phyloP scores from a whole-genome alignment of 148 eudicot species.

The Persicaria maculosa region DNA sequence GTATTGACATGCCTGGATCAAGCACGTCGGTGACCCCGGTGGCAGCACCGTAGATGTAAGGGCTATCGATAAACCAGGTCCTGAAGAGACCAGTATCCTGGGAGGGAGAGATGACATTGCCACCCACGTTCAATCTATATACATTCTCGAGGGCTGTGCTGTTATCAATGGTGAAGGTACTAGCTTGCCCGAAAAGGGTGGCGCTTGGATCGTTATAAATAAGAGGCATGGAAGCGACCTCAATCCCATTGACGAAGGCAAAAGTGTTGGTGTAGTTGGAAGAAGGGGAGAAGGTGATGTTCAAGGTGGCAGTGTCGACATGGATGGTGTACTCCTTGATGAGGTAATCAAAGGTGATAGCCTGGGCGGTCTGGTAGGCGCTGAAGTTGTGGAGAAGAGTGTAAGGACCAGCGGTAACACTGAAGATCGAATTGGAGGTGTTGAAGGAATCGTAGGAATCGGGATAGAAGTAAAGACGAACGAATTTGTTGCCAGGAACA shows the following conservation, averaged over 20 bases:
- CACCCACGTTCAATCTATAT: slow-evolving; percentile 24
- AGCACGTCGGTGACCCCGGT: not conserved
- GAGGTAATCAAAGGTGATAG: slow-evolving; percentile 3
- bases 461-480: slow-evolving; percentile 23
- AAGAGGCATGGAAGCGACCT: slow-evolving; percentile 18
- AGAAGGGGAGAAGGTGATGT: slow-evolving; percentile 17
- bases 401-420: slow-evolving; percentile 8
- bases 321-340: slow-evolving; percentile 15
- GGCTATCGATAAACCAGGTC: slow-evolving; percentile 13
- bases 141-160: slow-evolving; percentile 16
- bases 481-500: slow-evolving; percentile 16
- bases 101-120: not conserved
- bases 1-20: not conserved
- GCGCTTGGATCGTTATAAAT: slow-evolving; percentile 5
- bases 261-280: not conserved
- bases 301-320: slow-evolving; percentile 1
- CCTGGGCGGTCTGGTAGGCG: slow-evolving; percentile 11
- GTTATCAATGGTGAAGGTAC: slow-evolving; percentile 12
- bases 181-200: slow-evolving; percentile 6
- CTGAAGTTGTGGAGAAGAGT: slow-evolving; percentile 20
- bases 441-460: slow-evolving; percentile 2
- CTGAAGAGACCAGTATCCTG: slow-evolving; percentile 20
- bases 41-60: slow-evolving; percentile 8
- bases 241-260: slow-evolving; percentile 25
- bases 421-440: slow-evolving; percentile 14